A percentile compares a stretch with the other conserved stretches of the same genome.
These are phyloP conservation scores for Penicillium sp. DNA, from an alignment of 2,329 filamentous ascomycete genomes.

Conservation along the genomic window DNA sequence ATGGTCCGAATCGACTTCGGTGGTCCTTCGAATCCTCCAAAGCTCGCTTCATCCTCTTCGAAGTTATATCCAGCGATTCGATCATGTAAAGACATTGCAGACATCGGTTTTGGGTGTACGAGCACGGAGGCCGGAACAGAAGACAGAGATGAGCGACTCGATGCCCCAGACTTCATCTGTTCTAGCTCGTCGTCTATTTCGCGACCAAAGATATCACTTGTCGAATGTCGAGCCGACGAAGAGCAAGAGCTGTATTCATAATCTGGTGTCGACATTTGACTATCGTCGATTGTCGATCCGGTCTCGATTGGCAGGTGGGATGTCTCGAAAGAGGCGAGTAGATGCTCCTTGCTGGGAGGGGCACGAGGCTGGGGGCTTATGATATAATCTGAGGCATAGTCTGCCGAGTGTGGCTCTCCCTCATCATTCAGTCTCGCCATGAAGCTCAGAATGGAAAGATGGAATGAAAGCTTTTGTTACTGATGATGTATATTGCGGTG, in stretches of 20 bases:
- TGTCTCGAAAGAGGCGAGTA: constrained; percentile 20
- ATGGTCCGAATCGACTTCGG: constrained; percentile 27
- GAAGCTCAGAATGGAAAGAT: not conserved
- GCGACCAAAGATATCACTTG: constrained; percentile 24
- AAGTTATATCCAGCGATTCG: constrained; percentile 21
- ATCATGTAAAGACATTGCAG: constrained; percentile 18
- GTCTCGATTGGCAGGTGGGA: constrained; percentile 13
- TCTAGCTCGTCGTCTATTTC: constrained; percentile 30
- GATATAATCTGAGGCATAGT: constrained; percentile 17
- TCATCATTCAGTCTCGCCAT: constrained; percentile 21
- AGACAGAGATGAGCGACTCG: constrained; percentile 43
- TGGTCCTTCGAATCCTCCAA: constrained; percentile 24
- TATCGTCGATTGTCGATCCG: constrained; percentile 15
- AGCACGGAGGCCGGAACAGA: constrained; percentile 42
- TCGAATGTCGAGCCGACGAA: constrained; percentile 32
- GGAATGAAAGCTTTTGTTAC: not conserved
- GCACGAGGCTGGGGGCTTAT: constrained; percentile 22
- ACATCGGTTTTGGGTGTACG: constrained; percentile 29
- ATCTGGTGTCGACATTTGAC: constrained; percentile 22
- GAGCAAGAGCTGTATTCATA: constrained; percentile 35
- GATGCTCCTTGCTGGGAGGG: constrained; percentile 18
- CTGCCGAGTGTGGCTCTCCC: constrained; percentile 3
- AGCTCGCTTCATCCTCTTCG: constrained; percentile 21
- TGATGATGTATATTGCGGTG: not conserved
- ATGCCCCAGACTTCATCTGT: constrained; percentile 28